Evolutionary conservation across 805 yeast genomes (phyloP).

Genomic region (Starmera pachycereana): DNA sequence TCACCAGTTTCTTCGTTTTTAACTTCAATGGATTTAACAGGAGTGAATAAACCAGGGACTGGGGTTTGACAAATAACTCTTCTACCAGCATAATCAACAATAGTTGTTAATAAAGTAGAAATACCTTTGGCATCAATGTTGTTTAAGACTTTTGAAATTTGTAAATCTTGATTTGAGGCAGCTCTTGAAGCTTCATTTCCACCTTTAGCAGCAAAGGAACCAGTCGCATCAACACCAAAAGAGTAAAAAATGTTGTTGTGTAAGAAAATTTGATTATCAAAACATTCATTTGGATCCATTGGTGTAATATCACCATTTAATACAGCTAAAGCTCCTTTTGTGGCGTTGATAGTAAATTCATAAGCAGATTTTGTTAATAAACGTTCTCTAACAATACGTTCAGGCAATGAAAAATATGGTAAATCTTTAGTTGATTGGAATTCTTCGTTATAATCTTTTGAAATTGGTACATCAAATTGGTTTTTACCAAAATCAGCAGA

Average conservation of each 20-base stretch:
- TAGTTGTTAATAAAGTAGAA: constrained; percentile 67
- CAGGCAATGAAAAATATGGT: constrained; percentile 45
- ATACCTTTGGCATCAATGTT: constrained; percentile 53
- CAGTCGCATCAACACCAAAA: constrained; percentile 59
- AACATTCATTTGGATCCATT: constrained; percentile 68
- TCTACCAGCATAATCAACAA: constrained; percentile 84
- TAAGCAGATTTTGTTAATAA: constrained; percentile 57
- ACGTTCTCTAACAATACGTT: constrained; percentile 67
- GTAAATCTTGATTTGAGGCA: constrained; percentile 68
- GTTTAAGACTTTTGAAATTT: constrained; percentile 59
- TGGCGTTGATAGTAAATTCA: constrained; percentile 70
- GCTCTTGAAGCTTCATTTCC: constrained; percentile 83
- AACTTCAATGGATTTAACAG: constrained; percentile 27
- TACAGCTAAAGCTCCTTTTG: constrained; percentile 70
- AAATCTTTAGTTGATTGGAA: constrained; percentile 74
- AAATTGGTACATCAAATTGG: constrained; percentile 19
- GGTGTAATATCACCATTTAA: constrained; percentile 66
- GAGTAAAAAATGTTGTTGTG: constrained; percentile 85
- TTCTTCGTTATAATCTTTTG: constrained; percentile 87
- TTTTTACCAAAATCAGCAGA: constrained; percentile 19
- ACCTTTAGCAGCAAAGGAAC: constrained; percentile 55
- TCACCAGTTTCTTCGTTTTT: constrained; percentile 32
- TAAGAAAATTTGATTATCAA: constrained; percentile 54
- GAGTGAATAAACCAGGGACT: constrained; percentile 65
- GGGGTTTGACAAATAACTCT: constrained; percentile 90